Percentiles rank a stretch among this genome's conserved stretches.
phyloP scores from a whole-genome alignment of 1,284 basidiomycete genomes.

The Ceratobasidium sp. region DNA sequence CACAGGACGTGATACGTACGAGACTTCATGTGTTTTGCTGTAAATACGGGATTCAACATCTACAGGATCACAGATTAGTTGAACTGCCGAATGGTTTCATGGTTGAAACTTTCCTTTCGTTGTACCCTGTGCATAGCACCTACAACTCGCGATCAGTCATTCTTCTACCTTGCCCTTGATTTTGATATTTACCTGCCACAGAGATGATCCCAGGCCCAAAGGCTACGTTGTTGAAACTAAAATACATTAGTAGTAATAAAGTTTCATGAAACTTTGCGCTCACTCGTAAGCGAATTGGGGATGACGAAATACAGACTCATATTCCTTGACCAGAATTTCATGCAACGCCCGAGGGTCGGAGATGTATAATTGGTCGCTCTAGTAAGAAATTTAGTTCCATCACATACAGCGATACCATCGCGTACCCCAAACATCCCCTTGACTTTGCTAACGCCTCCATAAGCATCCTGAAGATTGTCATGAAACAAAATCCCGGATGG shows the following conservation, averaged over 20 bases:
- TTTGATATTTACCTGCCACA: not conserved
- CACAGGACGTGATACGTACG: not conserved
- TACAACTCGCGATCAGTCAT: not conserved
- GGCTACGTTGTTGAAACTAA: not conserved
- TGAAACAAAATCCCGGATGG: not conserved
- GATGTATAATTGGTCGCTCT: conserved; percentile 16
- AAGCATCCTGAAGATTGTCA: conserved; percentile 12
- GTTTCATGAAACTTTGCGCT: not conserved
- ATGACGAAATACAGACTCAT: conserved; percentile 6
- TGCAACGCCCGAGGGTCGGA: conserved; percentile 24
- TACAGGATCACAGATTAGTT: not conserved
- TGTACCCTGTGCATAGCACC: conserved; percentile 14
- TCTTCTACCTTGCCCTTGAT: not conserved
- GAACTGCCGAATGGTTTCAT: not conserved
- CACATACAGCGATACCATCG: not conserved
- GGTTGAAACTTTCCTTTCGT: conserved; percentile 6
- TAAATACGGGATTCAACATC: conserved; percentile 33
- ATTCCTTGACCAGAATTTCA: conserved; percentile 30
- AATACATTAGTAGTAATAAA: not conserved
- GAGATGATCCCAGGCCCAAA: conserved; percentile 16
- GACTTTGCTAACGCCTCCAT: conserved; percentile 12
- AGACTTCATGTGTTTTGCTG: conserved; percentile 30
- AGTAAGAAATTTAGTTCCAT: not conserved
- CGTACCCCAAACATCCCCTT: conserved; percentile 25
- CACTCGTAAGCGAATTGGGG: conserved; percentile 5